phyloP scores from a whole-genome alignment of 768 basidiomycete species.

The Phallus indusiatus region DNA sequence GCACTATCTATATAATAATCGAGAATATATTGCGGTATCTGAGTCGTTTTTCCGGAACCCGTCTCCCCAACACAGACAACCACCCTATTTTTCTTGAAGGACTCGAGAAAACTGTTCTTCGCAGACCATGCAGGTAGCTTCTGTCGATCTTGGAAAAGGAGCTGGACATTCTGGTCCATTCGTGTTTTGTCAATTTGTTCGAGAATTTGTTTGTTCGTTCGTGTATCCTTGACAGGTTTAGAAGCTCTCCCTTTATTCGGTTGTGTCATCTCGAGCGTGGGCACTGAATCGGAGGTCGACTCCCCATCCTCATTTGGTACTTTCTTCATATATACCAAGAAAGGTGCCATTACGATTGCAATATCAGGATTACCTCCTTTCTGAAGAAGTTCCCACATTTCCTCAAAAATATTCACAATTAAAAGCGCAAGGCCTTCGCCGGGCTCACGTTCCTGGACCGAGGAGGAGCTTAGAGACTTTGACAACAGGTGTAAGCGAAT shows the following conservation, averaged over 20 bases:
- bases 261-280: slow-evolving; percentile 16
- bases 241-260: slow-evolving; percentile 12
- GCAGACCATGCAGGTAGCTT: slow-evolving; percentile 71
- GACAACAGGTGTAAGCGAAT: slow-evolving; percentile 76
- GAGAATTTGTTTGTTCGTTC: slow-evolving; percentile 40
- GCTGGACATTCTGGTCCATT: slow-evolving; percentile 38
- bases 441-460: slow-evolving; percentile 47
- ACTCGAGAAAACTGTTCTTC: slow-evolving; percentile 49
- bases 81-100: slow-evolving; percentile 50
- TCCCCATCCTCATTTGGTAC: slow-evolving; percentile 8
- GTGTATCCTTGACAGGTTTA: slow-evolving; percentile 25
- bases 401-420: slow-evolving; percentile 60
- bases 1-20: slow-evolving; percentile 52
- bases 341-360: slow-evolving; percentile 50
- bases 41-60: slow-evolving; percentile 89
- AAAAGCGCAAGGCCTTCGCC: slow-evolving; percentile 70
- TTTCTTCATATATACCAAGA: slow-evolving; percentile 33
- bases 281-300: slow-evolving; percentile 10
- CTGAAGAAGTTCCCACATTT: slow-evolving; percentile 56
- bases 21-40: slow-evolving; percentile 88
- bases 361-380: slow-evolving; percentile 70
- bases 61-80: slow-evolving; percentile 89
- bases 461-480: slow-evolving; percentile 26
- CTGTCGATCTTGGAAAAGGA: slow-evolving; percentile 45
- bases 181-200: slow-evolving; percentile 42